Conservation (phyloP, 257 asterid species). For the Jacaranda copaia region DNA sequence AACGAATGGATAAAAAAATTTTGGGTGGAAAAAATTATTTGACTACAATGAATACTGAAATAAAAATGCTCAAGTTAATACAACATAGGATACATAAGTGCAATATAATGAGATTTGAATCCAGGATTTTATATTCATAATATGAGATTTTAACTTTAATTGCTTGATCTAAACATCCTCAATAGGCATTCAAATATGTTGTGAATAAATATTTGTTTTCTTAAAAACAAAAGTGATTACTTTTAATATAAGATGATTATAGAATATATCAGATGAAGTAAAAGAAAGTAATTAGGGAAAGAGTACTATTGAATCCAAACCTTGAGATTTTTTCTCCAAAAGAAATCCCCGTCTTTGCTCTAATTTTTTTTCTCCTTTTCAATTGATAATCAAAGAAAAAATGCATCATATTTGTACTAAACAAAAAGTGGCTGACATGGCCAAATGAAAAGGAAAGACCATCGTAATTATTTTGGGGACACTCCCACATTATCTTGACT, state of each 20-base stretch:
- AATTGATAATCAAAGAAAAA: not conserved
- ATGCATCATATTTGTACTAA: not conserved
- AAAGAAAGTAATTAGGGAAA: not conserved
- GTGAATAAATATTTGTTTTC: not conserved
- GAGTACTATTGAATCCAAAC: not conserved
- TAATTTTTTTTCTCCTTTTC: not conserved
- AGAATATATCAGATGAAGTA: not conserved
- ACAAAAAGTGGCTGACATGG: not conserved
- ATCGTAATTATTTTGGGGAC: not conserved
- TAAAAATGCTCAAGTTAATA: too few relatives aligned
- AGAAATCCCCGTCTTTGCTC: not conserved
- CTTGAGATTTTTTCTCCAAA: not conserved
- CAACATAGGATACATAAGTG: too few relatives aligned
- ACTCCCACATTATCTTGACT: conserved; percentile 3
- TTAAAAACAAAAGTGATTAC: not conserved
- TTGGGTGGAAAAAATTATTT: too few relatives aligned
- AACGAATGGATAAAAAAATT: too few relatives aligned
- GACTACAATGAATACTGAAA: too few relatives aligned
- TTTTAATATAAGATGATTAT: not conserved
- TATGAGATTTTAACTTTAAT: too few relatives aligned
- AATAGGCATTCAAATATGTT: not conserved
- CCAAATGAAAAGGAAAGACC: conserved; percentile 6
- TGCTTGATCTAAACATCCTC: too few relatives aligned
- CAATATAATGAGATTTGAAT: too few relatives aligned
- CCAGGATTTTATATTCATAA: not conserved